Evolutionary conservation across 768 basidiomycete genomes (phyloP), one percentile per base, ranked within the genome.

Genomic region (Serendipita sp.): DNA sequence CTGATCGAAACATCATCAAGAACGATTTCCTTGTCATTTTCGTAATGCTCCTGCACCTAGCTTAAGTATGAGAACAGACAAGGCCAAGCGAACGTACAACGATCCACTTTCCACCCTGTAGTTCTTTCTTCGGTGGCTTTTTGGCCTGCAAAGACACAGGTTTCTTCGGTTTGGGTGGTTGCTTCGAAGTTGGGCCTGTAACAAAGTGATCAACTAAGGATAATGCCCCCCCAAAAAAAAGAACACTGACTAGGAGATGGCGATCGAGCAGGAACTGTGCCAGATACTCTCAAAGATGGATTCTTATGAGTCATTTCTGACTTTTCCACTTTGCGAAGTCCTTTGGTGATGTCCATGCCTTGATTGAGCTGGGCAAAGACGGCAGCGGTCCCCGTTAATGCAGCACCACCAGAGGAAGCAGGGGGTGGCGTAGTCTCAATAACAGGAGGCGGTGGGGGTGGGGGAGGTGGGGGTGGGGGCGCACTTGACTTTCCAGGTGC

Each of bases 271-370:
- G 79, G 84, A 69, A 78, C 89, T 28, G 75, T 74, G 38, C 76
- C 74, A 13, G 76, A 68, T 15, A 78, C 82, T 35, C 96, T 78
- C 44, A 99, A 75, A 8, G 84, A 81, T 0, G 96, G 95, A 71
- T 99, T 98, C 80, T 99, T 98, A 78, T 99, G 96, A 2, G 93
- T 97, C 93, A 95, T 94, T 74, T 97, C 88, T 68, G 89, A 93
- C 78, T 85, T 88, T 72, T 93, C 90, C 34, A 99, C 96, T 73
- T 96, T 97, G 69, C 88, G 85, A 69, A 99, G 74, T 10, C 89
- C 85, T 71, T 88, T 89, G 3, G 95, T 98, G 38, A 99, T 86
- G 3, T 86, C 85, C 67, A 85, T 89, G 0, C 95, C 94, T 46
- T 86, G 82, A 71, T 97, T 97, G 52, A 99, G 76, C 64, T 91